Conservation (phyloP, 2,329 filamentous ascomycete species). For the Alternaria ventricosa region DNA sequence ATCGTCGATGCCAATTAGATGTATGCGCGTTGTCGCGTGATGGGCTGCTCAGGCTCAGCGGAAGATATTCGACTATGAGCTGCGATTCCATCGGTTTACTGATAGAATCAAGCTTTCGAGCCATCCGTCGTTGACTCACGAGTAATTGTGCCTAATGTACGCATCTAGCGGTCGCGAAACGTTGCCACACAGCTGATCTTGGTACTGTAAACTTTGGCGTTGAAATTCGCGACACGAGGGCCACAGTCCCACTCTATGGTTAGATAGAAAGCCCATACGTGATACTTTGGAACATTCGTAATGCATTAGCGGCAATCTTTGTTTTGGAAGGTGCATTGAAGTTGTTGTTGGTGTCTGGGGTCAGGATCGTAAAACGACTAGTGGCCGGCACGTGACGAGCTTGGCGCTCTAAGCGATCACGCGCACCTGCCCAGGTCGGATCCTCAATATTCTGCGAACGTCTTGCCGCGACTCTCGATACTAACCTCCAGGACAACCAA, state of each 20-base stretch:
- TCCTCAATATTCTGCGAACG: slow-evolving; percentile 8
- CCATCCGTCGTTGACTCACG: not conserved
- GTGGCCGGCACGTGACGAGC: slow-evolving; percentile 4
- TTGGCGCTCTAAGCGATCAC: slow-evolving; percentile 17
- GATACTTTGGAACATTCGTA: no score
- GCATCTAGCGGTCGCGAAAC: not conserved
- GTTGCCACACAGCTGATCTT: not conserved
- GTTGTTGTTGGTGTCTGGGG: not conserved
- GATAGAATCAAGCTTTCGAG: not conserved
- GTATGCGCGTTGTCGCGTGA: not conserved
- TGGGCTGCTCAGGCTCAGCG: not conserved
- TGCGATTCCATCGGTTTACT: not conserved
- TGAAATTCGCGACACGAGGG: not conserved
- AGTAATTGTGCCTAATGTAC: not conserved
- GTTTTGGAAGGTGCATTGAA: not conserved
- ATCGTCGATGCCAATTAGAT: not conserved
- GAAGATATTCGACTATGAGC: not conserved
- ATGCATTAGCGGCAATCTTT: not conserved
- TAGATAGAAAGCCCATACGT: not conserved
- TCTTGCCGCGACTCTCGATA: slow-evolving; percentile 8
- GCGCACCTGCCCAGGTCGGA: slow-evolving; percentile 7
- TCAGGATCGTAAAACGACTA: slow-evolving; percentile 9
- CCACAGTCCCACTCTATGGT: not conserved
- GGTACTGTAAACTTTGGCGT: not conserved
- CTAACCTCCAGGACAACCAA: slow-evolving; percentile 48